These are phyloP conservation scores for Ampelocalamus luodianensis DNA, from an alignment of 176 grass and related monocot species.

Conservation along the genomic window DNA sequence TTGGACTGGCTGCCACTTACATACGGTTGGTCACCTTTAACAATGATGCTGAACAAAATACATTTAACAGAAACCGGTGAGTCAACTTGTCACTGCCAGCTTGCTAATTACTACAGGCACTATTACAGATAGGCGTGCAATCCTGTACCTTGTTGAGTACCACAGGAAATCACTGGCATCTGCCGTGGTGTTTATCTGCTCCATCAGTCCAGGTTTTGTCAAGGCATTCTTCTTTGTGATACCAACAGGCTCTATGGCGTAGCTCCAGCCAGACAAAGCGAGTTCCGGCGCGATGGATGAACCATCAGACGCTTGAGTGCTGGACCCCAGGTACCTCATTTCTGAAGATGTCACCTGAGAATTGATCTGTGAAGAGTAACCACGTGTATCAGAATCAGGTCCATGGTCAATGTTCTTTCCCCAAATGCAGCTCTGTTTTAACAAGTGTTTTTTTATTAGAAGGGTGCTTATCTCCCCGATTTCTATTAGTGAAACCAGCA, in stretches of 20 bases:
- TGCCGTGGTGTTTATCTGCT: conserved; percentile 98
- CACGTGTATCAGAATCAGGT: background rate
- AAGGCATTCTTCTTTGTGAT: conserved; percentile 82
- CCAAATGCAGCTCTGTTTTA: background rate
- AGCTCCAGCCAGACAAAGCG: conserved; percentile 70
- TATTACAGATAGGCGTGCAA: background rate
- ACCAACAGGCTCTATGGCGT: conserved; percentile 76
- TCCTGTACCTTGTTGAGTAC: conserved; percentile 86
- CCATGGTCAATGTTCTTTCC: conserved; percentile 10
- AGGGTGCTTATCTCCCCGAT: too few relatives aligned
- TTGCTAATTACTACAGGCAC: background rate
- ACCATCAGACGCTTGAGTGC: conserved; percentile 46
- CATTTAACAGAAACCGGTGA: background rate
- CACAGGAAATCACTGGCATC: conserved; percentile 99
- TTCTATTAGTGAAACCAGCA: too few relatives aligned
- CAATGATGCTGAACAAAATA: conserved; percentile 59
- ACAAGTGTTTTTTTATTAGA: too few relatives aligned
- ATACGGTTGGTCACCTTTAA: conserved; percentile 71
- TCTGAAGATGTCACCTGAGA: conserved; percentile 64
- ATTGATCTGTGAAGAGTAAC: conserved; percentile 57
- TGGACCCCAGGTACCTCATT: conserved; percentile 62
- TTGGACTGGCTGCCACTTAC: conserved; percentile 76
- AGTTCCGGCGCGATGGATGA: conserved; percentile 45
- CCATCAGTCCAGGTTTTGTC: conserved; percentile 72
- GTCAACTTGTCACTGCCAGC: background rate